Percentiles rank a stretch among this genome's conserved stretches.
Conservation (phyloP, 2,329 filamentous ascomycete species). For the Diaporthe vexans region DNA sequence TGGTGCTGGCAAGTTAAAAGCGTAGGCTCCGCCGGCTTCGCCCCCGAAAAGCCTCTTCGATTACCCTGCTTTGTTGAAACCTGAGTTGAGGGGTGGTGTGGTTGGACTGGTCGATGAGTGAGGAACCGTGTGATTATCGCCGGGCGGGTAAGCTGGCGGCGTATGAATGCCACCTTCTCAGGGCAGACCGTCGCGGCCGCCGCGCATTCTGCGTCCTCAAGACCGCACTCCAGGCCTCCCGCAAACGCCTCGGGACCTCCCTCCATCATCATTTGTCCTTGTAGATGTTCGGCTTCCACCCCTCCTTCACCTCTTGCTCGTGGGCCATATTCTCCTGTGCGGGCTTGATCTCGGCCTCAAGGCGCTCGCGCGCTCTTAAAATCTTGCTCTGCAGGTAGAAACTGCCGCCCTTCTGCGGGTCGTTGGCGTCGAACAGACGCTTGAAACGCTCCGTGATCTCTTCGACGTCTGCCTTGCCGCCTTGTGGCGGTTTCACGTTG, state of each 20-base stretch:
- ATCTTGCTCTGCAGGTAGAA: slow-evolving; percentile 99
- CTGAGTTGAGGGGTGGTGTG: not conserved
- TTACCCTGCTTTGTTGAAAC: not conserved
- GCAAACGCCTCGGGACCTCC: not conserved
- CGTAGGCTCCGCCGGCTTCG: not conserved
- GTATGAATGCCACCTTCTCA: not conserved
- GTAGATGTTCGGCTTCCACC: slow-evolving; percentile 96
- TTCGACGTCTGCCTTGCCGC: slow-evolving; percentile 82
- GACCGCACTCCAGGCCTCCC: not conserved
- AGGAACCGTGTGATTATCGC: not conserved
- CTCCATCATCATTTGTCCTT: slow-evolving; percentile 76
- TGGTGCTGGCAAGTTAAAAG: not conserved
- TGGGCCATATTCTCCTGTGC: slow-evolving; percentile 78
- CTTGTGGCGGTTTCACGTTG: slow-evolving; percentile 90
- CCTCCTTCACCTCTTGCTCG: slow-evolving; percentile 85
- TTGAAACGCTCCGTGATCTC: slow-evolving; percentile 91
- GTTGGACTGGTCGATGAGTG: not conserved
- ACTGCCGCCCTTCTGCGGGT: slow-evolving; percentile 94
- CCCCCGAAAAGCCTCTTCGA: not conserved
- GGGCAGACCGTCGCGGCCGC: not conserved
- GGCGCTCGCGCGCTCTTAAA: slow-evolving; percentile 87
- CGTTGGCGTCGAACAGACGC: slow-evolving; percentile 92
- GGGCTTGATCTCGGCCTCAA: slow-evolving; percentile 87
- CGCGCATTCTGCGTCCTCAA: not conserved
- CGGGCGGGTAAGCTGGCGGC: not conserved